These are phyloP conservation scores for Curvularia eragrostidis DNA, from an alignment of 2,329 filamentous ascomycete species.

Conservation along the genomic window DNA sequence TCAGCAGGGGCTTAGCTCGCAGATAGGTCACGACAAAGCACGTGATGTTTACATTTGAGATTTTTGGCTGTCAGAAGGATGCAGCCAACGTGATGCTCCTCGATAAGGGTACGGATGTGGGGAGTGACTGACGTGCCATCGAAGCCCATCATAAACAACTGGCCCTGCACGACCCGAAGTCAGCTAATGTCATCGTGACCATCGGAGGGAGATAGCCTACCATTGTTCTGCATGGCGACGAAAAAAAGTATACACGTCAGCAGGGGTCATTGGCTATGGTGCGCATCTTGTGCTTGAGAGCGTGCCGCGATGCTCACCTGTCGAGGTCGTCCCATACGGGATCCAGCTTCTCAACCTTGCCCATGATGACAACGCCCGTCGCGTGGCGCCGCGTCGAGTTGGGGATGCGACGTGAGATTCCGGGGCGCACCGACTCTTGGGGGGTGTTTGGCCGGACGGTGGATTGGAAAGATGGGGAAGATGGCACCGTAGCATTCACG, in stretches of 20 bases:
- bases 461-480: slow-evolving; percentile 39
- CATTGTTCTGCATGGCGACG: slow-evolving; percentile 52
- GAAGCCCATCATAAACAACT: slow-evolving; percentile 84
- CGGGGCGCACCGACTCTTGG: slow-evolving; percentile 39
- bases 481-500: slow-evolving; percentile 47
- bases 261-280: slow-evolving; percentile 35
- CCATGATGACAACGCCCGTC: slow-evolving; percentile 61
- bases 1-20: slow-evolving; percentile 25
- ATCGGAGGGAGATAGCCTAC: slow-evolving; percentile 39
- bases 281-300: slow-evolving; percentile 27
- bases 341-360: slow-evolving; percentile 54
- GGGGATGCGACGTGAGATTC: slow-evolving; percentile 33
- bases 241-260: slow-evolving; percentile 38
- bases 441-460: slow-evolving; percentile 36
- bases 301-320: slow-evolving; percentile 63
- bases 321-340: slow-evolving; percentile 74
- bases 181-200: slow-evolving; percentile 34
- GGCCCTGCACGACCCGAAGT: slow-evolving; percentile 66
- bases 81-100: slow-evolving; percentile 85
- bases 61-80: slow-evolving; percentile 86
- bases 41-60: slow-evolving; percentile 70
- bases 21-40: slow-evolving; percentile 14
- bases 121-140: slow-evolving; percentile 84
- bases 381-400: slow-evolving; percentile 24
- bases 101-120: slow-evolving; percentile 80